These are phyloP conservation scores for Xylaria sp. DNA, from an alignment of 2,329 filamentous ascomycete genomes.

Conservation along the genomic window DNA sequence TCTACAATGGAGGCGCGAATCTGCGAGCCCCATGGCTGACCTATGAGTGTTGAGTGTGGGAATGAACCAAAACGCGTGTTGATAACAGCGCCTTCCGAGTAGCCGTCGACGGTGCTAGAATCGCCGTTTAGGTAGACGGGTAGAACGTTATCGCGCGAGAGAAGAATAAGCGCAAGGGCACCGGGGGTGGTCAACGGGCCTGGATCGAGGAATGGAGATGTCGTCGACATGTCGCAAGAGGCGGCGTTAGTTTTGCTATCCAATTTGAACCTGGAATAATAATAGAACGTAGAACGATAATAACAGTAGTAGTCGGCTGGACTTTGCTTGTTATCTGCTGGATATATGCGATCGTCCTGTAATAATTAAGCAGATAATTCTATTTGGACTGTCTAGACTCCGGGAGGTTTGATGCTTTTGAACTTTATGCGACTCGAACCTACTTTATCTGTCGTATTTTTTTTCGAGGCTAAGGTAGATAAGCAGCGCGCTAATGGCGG, in stretches of 20 bases:
- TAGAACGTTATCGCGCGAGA: constrained; percentile 86
- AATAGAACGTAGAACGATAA: neutral
- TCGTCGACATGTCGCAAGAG: constrained; percentile 50
- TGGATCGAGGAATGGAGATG: constrained; percentile 84
- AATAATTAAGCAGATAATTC: neutral
- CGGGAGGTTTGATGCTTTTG: neutral
- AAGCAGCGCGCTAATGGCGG: constrained; percentile 34
- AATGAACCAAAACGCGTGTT: constrained; percentile 97
- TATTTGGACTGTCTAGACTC: neutral
- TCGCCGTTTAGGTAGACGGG: constrained; percentile 76
- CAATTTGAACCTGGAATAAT: neutral
- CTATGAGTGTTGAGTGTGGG: constrained; percentile 80
- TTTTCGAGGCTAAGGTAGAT: constrained; percentile 5
- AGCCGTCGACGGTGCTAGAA: constrained; percentile 74
- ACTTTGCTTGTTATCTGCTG: neutral
- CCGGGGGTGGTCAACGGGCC: constrained; percentile 70
- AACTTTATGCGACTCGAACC: neutral
- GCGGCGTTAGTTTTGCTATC: constrained; percentile 6
- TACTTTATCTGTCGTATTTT: constrained; percentile 10
- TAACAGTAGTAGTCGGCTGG: neutral
- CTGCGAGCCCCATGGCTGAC: constrained; percentile 90
- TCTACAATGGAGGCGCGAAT: constrained; percentile 90
- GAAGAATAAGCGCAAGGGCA: constrained; percentile 83
- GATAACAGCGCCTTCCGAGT: constrained; percentile 79
- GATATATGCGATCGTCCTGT: neutral